These are phyloP conservation scores for Moesziomyces sp. DNA, from an alignment of 1,284 basidiomycete genomes.

Conservation along the genomic window DNA sequence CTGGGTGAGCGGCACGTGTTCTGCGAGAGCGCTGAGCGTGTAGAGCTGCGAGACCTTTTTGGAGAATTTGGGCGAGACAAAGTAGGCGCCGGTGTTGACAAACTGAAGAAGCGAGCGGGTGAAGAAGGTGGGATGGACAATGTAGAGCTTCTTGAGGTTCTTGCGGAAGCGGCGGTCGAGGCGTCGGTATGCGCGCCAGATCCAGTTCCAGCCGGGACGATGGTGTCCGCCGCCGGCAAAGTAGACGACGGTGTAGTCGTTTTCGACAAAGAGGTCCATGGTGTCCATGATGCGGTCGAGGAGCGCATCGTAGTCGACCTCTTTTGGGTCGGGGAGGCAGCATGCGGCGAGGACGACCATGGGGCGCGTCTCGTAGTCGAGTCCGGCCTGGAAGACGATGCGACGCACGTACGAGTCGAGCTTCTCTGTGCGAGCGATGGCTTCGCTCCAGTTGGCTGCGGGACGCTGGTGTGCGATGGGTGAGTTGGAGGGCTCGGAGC, in stretches of 20 bases:
- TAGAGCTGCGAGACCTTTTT: slow-evolving; percentile 80
- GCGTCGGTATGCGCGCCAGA: slow-evolving; percentile 80
- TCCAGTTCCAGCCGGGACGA: slow-evolving; percentile 85
- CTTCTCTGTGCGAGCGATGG: slow-evolving; percentile 44
- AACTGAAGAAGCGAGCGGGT: slow-evolving; percentile 76
- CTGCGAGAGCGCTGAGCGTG: slow-evolving; percentile 79
- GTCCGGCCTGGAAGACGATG: slow-evolving; percentile 85
- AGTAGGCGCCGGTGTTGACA: slow-evolving; percentile 83
- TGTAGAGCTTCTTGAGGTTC: slow-evolving; percentile 84
- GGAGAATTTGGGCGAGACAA: slow-evolving; percentile 89
- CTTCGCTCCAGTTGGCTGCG: slow-evolving; percentile 63
- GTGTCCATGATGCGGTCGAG: slow-evolving; percentile 70
- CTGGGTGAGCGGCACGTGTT: slow-evolving; percentile 80
- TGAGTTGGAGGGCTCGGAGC: neutral
- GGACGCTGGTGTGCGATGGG: slow-evolving; percentile 17
- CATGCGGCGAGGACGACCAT: slow-evolving; percentile 83
- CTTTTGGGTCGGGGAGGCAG: slow-evolving; percentile 77
- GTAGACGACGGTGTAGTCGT: slow-evolving; percentile 85
- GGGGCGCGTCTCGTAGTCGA: slow-evolving; percentile 87
- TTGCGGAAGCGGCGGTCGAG: slow-evolving; percentile 74
- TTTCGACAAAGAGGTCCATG: slow-evolving; percentile 71
- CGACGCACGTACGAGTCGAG: slow-evolving; percentile 75
- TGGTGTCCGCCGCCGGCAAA: slow-evolving; percentile 82
- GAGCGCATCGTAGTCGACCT: slow-evolving; percentile 80
- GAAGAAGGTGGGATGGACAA: slow-evolving; percentile 86